phyloP scores from a whole-genome alignment of 768 basidiomycete genomes.

The Gymnopilus dilepis region DNA sequence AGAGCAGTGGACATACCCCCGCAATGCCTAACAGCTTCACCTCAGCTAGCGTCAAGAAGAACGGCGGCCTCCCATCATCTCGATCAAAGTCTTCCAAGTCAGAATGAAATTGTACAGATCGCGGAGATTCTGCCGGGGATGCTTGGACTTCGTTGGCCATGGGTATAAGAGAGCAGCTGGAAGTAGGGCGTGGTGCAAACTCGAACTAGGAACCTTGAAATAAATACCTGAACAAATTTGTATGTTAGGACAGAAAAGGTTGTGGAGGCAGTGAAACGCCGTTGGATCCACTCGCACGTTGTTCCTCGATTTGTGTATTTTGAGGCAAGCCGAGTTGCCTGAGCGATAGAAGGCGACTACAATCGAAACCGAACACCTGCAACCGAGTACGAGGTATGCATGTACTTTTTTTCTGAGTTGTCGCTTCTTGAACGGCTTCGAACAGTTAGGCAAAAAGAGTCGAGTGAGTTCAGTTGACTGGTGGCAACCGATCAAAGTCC shows the following conservation, averaged over 20 bases:
- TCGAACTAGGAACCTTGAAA: not conserved
- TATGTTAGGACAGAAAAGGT: not conserved
- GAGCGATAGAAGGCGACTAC: not conserved
- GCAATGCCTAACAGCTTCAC: conserved; percentile 27
- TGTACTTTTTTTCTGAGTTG: not conserved
- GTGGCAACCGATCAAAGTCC: not conserved
- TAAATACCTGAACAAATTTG: not conserved
- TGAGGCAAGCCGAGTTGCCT: not conserved
- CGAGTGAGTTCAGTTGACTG: not conserved
- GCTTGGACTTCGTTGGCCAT: conserved; percentile 4
- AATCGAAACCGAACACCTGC: not conserved
- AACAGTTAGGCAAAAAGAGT: not conserved
- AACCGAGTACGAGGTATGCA: not conserved
- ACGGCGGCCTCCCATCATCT: conserved; percentile 22
- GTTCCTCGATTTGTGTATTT: not conserved
- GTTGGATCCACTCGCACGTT: not conserved
- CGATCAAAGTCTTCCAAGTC: conserved; percentile 25
- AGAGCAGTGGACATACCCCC: conserved; percentile 18
- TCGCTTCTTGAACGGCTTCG: too few species aligned
- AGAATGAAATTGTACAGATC: conserved; percentile 9
- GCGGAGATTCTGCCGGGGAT: not conserved
- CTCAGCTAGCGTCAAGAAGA: conserved; percentile 22
- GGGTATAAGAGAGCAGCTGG: not conserved
- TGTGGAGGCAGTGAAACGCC: not conserved
- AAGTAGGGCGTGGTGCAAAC: not conserved